phyloP scores from a whole-genome alignment of 257 asterid species.

The Solanum medicagineum region DNA sequence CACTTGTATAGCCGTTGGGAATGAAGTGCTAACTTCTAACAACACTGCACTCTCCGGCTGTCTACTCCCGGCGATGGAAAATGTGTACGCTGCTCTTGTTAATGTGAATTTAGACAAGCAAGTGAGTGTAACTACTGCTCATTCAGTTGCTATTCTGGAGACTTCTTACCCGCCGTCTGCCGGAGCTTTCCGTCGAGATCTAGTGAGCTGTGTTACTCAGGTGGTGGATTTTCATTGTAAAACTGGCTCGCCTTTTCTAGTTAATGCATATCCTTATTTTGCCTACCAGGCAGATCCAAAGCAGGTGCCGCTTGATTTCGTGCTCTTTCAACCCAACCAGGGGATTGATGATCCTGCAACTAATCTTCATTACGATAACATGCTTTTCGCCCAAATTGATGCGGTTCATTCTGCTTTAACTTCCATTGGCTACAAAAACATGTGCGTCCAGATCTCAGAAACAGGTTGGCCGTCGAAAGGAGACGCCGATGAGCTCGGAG shows the following conservation, averaged over 20 bases:
- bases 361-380: conserved; percentile 57
- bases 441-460: conserved; percentile 70
- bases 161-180: conserved; percentile 79
- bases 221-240: conserved; percentile 57
- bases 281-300: conserved; percentile 66
- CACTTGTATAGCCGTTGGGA: conserved; percentile 67
- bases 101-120: conserved; percentile 41
- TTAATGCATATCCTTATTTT: conserved; percentile 75
- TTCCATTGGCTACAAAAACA: conserved; percentile 49
- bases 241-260: conserved; percentile 48
- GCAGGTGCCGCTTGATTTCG: conserved; percentile 51
- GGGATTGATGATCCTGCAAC: conserved; percentile 38
- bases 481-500: conserved; percentile 74
- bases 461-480: conserved; percentile 96
- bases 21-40: conserved; percentile 64
- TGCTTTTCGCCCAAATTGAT: conserved; percentile 76
- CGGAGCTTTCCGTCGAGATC: conserved; percentile 54
- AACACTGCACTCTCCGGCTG: conserved; percentile 39
- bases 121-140: conserved; percentile 66
- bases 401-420: conserved; percentile 68
- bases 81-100: conserved; percentile 45
- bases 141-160: conserved; percentile 54
- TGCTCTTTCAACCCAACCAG: conserved; percentile 39
- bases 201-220: conserved; percentile 21
- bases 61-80: conserved; percentile 78